These are phyloP conservation scores for Annulohypoxylon nitens DNA, from an alignment of 495 filamentous ascomycete species.

Conservation along the genomic window DNA sequence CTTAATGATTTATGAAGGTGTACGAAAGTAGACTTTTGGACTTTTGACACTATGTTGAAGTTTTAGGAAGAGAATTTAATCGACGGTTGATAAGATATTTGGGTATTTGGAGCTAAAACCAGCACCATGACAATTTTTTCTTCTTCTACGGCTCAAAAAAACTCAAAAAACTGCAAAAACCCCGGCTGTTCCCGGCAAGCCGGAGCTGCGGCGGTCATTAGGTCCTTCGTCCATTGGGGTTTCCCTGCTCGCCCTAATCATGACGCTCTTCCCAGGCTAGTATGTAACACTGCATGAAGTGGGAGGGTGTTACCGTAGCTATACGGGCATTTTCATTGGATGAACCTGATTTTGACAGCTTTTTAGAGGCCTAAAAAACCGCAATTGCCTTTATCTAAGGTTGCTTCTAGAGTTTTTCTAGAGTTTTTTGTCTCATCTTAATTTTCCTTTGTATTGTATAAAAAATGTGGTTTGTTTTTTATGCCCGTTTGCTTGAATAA, in stretches of 20 bases:
- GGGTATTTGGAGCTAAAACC: constrained; percentile 27
- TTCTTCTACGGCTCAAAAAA: constrained; percentile 27
- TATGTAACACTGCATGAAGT: constrained; percentile 43
- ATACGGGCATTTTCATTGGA: constrained; percentile 29
- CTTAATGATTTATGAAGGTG: constrained; percentile 4
- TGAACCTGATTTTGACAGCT: constrained; percentile 13
- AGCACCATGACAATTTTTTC: constrained; percentile 42
- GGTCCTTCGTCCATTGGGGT: constrained; percentile 37
- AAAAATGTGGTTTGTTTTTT: constrained; percentile 7
- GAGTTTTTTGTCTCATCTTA: background rate
- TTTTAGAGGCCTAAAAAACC: constrained; percentile 34
- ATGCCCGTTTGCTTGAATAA: background rate
- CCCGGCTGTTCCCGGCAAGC: constrained; percentile 52
- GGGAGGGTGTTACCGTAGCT: constrained; percentile 25
- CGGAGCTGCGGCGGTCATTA: constrained; percentile 49
- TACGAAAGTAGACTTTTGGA: background rate
- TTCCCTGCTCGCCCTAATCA: constrained; percentile 42
- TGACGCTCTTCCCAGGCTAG: constrained; percentile 39
- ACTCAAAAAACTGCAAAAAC: constrained; percentile 22
- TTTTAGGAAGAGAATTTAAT: constrained; percentile 45
- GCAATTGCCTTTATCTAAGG: constrained; percentile 21
- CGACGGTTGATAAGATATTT: constrained; percentile 9
- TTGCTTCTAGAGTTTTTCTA: background rate
- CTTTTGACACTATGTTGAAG: constrained; percentile 46
- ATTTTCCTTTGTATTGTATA: background rate